Percentiles rank a stretch among this genome's conserved stretches.
phyloP scores from a whole-genome alignment of 768 basidiomycete genomes.

The Boletus vermiculosoides region DNA sequence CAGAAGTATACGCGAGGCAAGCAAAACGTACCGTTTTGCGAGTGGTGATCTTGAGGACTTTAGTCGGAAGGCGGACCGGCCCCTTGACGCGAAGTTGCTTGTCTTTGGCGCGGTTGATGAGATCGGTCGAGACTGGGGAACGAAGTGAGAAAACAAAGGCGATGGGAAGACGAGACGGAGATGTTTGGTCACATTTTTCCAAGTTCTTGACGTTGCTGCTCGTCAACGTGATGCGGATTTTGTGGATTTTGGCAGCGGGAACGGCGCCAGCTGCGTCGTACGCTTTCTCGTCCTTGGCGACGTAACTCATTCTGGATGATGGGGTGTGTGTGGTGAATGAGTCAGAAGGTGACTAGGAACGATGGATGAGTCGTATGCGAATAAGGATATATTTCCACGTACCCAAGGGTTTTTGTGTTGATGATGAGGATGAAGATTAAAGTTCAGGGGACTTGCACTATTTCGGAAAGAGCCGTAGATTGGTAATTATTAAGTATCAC shows the following conservation, averaged over 20 bases:
- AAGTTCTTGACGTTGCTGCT: slow-evolving; percentile 97
- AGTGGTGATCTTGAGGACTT: slow-evolving; percentile 98
- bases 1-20: background rate
- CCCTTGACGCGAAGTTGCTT: slow-evolving; percentile 99
- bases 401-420: slow-evolving; percentile 33
- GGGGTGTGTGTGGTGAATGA: slow-evolving; percentile 40
- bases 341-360: slow-evolving; percentile 75
- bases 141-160: background rate
- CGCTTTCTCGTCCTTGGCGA: slow-evolving; percentile 98
- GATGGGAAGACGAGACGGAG: background rate
- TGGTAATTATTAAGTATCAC: background rate
- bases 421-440: slow-evolving; percentile 33
- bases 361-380: slow-evolving; percentile 1
- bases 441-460: slow-evolving; percentile 21
- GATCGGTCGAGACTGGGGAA: slow-evolving; percentile 80
- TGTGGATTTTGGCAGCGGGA: slow-evolving; percentile 91
- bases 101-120: slow-evolving; percentile 99
- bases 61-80: slow-evolving; percentile 97
- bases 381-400: background rate
- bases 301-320: slow-evolving; percentile 82
- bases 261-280: slow-evolving; percentile 93
- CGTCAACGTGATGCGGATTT: slow-evolving; percentile 98
- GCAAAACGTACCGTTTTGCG: slow-evolving; percentile 83
- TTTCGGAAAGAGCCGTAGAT: slow-evolving; percentile 17
- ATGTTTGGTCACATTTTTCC: slow-evolving; percentile 79